Evolutionary conservation across 129 eudicot species (phyloP).

Genomic region (Escallonia herrerae): DNA sequence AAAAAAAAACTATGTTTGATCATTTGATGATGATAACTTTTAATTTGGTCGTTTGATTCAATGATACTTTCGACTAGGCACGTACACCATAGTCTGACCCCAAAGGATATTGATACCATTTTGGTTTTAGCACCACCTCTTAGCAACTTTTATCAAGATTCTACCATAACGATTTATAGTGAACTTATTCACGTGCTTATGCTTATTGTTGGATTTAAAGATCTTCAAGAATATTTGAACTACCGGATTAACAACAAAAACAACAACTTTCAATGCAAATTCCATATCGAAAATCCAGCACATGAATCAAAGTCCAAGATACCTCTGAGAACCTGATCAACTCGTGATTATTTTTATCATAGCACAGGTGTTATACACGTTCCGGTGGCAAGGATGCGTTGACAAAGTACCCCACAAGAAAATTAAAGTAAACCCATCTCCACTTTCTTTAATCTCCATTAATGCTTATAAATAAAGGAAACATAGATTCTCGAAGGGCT

Average conservation of each 20-base stretch:
- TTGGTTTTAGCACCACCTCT: too few relatives aligned
- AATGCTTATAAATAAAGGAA: background rate
- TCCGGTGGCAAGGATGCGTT: background rate
- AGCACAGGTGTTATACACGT: too few relatives aligned
- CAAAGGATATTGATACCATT: too few relatives aligned
- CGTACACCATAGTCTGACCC: too few relatives aligned
- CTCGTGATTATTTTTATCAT: too few relatives aligned
- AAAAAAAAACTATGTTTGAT: too few relatives aligned
- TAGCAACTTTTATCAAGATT: too few relatives aligned
- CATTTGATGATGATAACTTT: too few relatives aligned
- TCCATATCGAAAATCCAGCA: background rate
- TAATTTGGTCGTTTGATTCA: too few relatives aligned
- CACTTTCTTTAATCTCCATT: background rate
- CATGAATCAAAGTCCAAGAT: background rate
- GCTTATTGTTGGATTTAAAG: background rate
- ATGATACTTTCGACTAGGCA: too few relatives aligned
- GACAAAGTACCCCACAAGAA: background rate
- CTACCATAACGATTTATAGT: background rate
- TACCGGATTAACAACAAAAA: background rate
- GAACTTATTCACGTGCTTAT: conserved; percentile 4
- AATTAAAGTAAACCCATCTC: too few relatives aligned
- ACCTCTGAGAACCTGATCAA: too few relatives aligned
- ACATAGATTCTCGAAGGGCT: background rate
- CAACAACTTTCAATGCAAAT: background rate
- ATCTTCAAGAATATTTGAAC: background rate